Percentiles rank a stretch among this genome's conserved stretches.
Conservation (phyloP, 2,329 filamentous ascomycete species). For the Fusarium nematophilum region DNA sequence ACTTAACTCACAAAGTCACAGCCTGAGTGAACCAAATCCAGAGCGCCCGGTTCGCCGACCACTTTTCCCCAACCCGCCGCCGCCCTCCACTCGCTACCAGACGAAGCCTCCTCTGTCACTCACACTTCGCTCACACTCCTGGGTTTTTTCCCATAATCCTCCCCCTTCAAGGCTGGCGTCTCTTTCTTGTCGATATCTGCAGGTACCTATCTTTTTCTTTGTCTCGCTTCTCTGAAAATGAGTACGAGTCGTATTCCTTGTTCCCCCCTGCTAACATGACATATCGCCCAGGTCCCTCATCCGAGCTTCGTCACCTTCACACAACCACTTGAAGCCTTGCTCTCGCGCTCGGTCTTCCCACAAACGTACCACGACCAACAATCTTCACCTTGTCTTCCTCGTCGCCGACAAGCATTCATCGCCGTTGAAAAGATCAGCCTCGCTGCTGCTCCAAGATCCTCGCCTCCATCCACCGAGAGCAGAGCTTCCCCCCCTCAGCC, state of each 20-base stretch:
- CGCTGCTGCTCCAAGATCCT: too few species aligned
- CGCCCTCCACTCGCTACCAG: conserved; percentile 26
- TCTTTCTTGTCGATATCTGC: background rate
- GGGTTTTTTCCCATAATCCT: conserved; percentile 5
- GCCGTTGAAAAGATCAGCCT: background rate
- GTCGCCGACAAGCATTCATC: background rate
- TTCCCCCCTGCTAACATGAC: conserved; percentile 29
- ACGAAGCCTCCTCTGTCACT: conserved; percentile 39
- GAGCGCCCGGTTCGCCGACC: conserved; percentile 38
- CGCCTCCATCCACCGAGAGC: conserved; percentile 6
- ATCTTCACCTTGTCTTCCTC: background rate
- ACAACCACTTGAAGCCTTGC: conserved; percentile 11
- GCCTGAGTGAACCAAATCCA: conserved; percentile 36
- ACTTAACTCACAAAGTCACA: too few species aligned
- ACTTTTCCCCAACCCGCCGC: conserved; percentile 37
- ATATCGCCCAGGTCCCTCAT: conserved; percentile 26
- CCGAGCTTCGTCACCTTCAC: conserved; percentile 32
- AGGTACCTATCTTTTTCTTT: conserved; percentile 1
- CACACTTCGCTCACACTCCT: conserved; percentile 17
- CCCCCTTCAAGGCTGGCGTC: background rate
- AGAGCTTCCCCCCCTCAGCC: conserved; percentile 36
- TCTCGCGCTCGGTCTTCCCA: conserved; percentile 1
- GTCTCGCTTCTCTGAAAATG: background rate
- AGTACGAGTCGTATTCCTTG: background rate
- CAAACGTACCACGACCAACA: background rate